These are phyloP conservation scores for Cutaneotrichosporon spelunceum DNA, from an alignment of 1,284 basidiomycete genomes.

Conservation along the genomic window DNA sequence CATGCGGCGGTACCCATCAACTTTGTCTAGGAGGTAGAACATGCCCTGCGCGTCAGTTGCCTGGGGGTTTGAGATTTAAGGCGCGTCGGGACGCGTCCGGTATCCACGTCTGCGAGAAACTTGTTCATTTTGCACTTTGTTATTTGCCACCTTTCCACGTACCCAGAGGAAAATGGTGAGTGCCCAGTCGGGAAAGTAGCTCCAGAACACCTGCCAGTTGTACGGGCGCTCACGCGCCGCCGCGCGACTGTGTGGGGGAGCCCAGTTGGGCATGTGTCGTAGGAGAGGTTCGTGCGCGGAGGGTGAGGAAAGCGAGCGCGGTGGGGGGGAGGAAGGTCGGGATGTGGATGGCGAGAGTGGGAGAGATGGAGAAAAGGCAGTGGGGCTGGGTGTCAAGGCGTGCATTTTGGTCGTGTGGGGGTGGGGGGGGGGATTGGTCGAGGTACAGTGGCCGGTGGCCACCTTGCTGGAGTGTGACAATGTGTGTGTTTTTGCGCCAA, in stretches of 20 bases:
- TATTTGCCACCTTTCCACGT: no score
- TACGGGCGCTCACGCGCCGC: conserved; percentile 10
- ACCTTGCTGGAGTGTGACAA: neutral
- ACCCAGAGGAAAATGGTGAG: conserved; percentile 49
- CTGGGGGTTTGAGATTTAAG: no score
- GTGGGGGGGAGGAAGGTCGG: neutral
- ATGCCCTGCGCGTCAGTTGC: conserved; percentile 49
- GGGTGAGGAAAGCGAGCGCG: neutral
- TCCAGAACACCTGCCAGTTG: conserved; percentile 34
- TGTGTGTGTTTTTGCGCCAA: no score
- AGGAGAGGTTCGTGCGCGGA: neutral
- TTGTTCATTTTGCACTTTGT: no score
- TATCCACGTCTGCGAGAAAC: no score
- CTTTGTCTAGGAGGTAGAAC: conserved; percentile 69
- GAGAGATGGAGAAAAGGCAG: neutral
- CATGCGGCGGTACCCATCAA: conserved; percentile 75
- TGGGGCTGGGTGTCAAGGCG: neutral
- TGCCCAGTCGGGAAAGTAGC: conserved; percentile 50
- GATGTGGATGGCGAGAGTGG: neutral
- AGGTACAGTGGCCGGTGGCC: no score
- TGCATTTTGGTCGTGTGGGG: neutral
- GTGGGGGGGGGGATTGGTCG: neutral
- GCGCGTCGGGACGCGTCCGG: neutral
- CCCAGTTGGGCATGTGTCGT: neutral
- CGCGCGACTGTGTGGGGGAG: neutral